These are phyloP conservation scores for Candida freyschussii DNA, from an alignment of 1,139 yeast species.

Conservation along the genomic window DNA sequence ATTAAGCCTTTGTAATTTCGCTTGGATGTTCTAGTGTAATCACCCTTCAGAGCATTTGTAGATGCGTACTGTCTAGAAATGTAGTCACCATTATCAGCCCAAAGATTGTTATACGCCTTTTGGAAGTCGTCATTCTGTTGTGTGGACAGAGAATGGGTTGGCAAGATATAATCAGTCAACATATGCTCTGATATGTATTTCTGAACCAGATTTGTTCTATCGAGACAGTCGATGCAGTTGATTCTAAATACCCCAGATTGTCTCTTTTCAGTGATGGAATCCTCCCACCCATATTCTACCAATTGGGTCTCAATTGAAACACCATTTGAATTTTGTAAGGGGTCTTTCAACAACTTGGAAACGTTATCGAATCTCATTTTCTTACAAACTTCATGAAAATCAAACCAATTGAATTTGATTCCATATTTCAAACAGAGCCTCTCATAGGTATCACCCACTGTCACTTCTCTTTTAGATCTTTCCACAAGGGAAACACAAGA, in stretches of 20 bases:
- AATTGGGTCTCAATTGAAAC: slow-evolving; percentile 17
- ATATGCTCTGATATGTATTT: slow-evolving; percentile 31
- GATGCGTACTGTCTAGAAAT: slow-evolving; percentile 40
- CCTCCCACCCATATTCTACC: slow-evolving; percentile 30
- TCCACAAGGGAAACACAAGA: slow-evolving; percentile 35
- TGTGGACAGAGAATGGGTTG: slow-evolving; percentile 16
- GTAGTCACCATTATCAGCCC: slow-evolving; percentile 44
- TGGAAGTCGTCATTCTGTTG: slow-evolving; percentile 17
- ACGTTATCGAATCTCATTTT: slow-evolving; percentile 37
- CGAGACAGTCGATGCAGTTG: slow-evolving; percentile 41
- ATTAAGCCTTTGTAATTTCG: slow-evolving; percentile 36
- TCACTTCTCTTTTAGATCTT: slow-evolving; percentile 30
- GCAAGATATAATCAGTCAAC: slow-evolving; percentile 26
- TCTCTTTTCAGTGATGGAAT: slow-evolving; percentile 15
- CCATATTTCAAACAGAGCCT: slow-evolving; percentile 21
- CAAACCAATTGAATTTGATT: slow-evolving; percentile 37
- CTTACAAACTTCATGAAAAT: slow-evolving; percentile 37
- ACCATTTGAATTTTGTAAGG: slow-evolving; percentile 20
- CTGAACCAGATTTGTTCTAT: slow-evolving; percentile 38
- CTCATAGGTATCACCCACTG: slow-evolving; percentile 32
- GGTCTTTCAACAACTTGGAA: slow-evolving; percentile 26
- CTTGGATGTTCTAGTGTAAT: slow-evolving; percentile 37
- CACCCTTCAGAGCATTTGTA: slow-evolving; percentile 41
- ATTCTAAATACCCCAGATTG: slow-evolving; percentile 36
- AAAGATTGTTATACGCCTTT: slow-evolving; percentile 28